Conservation (phyloP, 2,329 filamentous ascomycete genomes). For the Fusarium paranaense region DNA sequence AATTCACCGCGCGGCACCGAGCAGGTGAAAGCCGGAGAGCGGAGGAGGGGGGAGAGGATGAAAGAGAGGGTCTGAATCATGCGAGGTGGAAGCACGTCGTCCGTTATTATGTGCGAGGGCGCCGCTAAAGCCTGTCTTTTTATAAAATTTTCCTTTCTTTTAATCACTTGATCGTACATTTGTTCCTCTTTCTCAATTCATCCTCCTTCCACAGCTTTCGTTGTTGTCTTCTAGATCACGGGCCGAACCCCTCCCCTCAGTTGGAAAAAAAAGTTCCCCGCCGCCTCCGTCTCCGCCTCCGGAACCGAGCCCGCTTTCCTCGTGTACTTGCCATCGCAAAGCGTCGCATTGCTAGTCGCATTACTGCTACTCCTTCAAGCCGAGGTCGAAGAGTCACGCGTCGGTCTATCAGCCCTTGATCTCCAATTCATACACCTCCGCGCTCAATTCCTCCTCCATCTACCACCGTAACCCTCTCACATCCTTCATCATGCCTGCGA, state of each 20-base stretch:
- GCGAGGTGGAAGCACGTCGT: constrained; percentile 18
- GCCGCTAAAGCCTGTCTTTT: neutral
- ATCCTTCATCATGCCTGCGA: constrained; percentile 59
- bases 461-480: neutral
- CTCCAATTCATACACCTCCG: neutral
- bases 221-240: constrained; percentile 13
- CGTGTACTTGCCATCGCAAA: constrained; percentile 31
- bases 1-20: constrained; percentile 45
- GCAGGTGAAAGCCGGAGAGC: constrained; percentile 25
- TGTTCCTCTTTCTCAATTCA: neutral
- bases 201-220: neutral
- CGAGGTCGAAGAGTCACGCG: constrained; percentile 30
- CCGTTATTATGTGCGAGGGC: neutral
- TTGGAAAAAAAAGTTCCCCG: constrained; percentile 25
- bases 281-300: constrained; percentile 36
- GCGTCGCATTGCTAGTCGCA: constrained; percentile 24
- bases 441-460: constrained; percentile 2
- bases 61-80: constrained; percentile 37
- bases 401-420: constrained; percentile 1
- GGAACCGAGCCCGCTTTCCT: constrained; percentile 33
- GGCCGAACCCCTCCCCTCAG: constrained; percentile 4
- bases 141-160: neutral
- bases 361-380: constrained; percentile 19
- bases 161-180: neutral
- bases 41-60: constrained; percentile 17